These are phyloP conservation scores for Bruguiera sexangula DNA, from an alignment of 345 rosid genomes.

Conservation along the genomic window DNA sequence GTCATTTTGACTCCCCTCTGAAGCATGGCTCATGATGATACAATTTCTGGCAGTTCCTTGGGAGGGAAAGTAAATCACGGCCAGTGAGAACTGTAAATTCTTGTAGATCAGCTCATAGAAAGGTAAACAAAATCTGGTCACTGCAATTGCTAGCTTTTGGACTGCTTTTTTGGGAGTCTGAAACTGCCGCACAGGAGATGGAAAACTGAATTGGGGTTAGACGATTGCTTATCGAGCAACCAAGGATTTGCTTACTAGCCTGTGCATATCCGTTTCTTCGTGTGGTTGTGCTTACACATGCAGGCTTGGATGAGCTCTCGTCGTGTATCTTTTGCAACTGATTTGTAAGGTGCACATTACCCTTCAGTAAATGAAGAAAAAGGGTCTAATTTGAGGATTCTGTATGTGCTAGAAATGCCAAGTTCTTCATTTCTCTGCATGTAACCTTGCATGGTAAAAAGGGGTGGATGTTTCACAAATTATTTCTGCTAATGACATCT, in stretches of 20 bases:
- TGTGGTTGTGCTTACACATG: neutral
- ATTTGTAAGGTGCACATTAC: constrained; percentile 36
- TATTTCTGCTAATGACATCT: no score
- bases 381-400: constrained; percentile 16
- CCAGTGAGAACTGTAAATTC: constrained; percentile 23
- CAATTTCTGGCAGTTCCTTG: constrained; percentile 13
- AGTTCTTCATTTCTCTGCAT: no score
- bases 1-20: neutral
- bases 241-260: constrained; percentile 19
- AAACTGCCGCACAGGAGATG: constrained; percentile 37
- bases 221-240: constrained; percentile 12
- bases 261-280: neutral
- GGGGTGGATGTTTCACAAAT: no score
- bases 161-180: constrained; percentile 18
- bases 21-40: constrained; percentile 16
- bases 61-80: constrained; percentile 2
- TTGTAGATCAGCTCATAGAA: constrained; percentile 21
- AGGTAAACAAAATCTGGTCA: constrained; percentile 17
- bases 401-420: neutral
- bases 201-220: constrained; percentile 20
- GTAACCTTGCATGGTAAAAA: no score
- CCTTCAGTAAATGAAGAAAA: constrained; percentile 11
- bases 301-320: constrained; percentile 19
- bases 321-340: constrained; percentile 12
- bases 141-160: constrained; percentile 15